Evolutionary conservation across 345 rosid genomes (phyloP).

Genomic region (Sisymbrium irio): DNA sequence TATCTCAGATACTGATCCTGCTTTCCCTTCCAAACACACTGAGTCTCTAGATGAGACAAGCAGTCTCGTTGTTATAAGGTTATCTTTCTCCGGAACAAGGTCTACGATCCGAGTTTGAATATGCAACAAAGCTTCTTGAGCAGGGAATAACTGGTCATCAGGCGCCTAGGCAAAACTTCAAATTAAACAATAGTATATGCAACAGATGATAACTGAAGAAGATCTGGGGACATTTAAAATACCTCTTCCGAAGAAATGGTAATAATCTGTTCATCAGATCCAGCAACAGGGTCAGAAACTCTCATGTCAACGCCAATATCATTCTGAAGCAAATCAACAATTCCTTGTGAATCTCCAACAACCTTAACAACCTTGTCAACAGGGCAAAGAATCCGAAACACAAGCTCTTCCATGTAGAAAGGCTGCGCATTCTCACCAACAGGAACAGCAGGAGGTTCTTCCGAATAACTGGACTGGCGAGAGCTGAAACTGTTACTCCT

Average conservation of each 20-base stretch:
- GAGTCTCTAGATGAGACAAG: slow-evolving; percentile 72
- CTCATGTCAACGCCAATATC: slow-evolving; percentile 90
- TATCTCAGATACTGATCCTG: slow-evolving; percentile 71
- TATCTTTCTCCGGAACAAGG: slow-evolving; percentile 71
- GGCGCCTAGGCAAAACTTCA: slow-evolving; percentile 59
- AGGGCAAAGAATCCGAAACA: slow-evolving; percentile 94
- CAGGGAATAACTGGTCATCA: slow-evolving; percentile 93
- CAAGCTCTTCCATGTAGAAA: slow-evolving; percentile 68
- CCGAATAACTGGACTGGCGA: slow-evolving; percentile 50
- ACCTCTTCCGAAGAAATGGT: slow-evolving; percentile 95
- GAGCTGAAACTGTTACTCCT: slow-evolving; percentile 54
- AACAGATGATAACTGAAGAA: neutral
- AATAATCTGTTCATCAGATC: slow-evolving; percentile 87
- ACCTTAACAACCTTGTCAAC: slow-evolving; percentile 63
- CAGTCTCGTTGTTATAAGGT: slow-evolving; percentile 65
- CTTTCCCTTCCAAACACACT: slow-evolving; percentile 85
- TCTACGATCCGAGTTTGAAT: slow-evolving; percentile 86
- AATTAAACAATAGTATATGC: neutral
- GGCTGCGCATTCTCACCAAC: slow-evolving; percentile 57
- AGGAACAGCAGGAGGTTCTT: slow-evolving; percentile 47
- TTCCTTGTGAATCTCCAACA: slow-evolving; percentile 74
- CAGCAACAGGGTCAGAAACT: slow-evolving; percentile 72
- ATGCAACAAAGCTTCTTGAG: slow-evolving; percentile 97
- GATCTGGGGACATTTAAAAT: neutral
- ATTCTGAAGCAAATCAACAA: slow-evolving; percentile 77